Percentiles rank a stretch among this genome's conserved stretches.
These are phyloP conservation scores for Clavispora phyllophila DNA, from an alignment of 805 yeast species.

Conservation along the genomic window DNA sequence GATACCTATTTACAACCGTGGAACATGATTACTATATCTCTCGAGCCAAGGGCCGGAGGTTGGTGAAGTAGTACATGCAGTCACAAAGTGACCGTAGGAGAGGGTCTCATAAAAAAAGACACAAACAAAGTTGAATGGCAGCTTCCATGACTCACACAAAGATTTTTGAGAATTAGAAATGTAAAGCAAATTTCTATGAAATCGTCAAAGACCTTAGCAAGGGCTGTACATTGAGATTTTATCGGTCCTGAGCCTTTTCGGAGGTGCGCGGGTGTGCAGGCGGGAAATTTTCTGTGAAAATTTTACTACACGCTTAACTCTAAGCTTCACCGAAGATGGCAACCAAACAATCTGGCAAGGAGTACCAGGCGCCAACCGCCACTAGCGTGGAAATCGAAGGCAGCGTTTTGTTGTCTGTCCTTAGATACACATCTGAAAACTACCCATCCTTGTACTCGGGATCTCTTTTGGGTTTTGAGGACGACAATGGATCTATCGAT, in stretches of 20 bases:
- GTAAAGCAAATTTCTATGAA: no score
- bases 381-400: constrained; percentile 44
- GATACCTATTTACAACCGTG: no score
- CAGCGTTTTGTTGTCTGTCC: constrained; percentile 51
- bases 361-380: constrained; percentile 33
- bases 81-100: neutral
- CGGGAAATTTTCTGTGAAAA: constrained; percentile 1
- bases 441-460: constrained; percentile 64
- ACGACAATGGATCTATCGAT: constrained; percentile 44
- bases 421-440: constrained; percentile 62
- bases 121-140: no score
- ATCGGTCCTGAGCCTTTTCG: no score
- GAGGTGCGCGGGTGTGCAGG: constrained; percentile 2
- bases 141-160: no score
- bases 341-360: constrained; percentile 14
- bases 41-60: no score
- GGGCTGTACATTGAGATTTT: no score
- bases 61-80: neutral
- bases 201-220: no score
- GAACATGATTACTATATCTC: no score
- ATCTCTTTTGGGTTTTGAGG: constrained; percentile 70
- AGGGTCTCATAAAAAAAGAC: no score
- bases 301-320: neutral
- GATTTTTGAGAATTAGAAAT: no score
- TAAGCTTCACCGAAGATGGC: constrained; percentile 9